Evolutionary conservation across 139 green algal genomes (phyloP), one percentile per base, ranked within the genome.

Genomic region (Chlamydomonas asymmetrica): DNA sequence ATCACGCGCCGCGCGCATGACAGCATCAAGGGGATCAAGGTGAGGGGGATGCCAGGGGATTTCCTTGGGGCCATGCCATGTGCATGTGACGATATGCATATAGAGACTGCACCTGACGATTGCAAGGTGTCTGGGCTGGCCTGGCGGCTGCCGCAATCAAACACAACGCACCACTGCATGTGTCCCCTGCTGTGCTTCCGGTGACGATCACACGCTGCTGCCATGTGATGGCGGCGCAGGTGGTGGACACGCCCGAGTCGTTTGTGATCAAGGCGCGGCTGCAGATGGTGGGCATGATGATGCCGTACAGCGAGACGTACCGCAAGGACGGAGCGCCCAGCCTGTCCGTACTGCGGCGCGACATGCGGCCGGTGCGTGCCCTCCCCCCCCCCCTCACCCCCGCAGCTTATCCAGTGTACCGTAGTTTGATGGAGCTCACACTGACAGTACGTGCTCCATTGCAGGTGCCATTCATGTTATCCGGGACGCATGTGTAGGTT

Each of bases 11-110:
- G 65, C 40, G 68, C 48, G 38, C 83, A 88, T 64, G 75, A 88
- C 61, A 80, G 61, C 67, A 82, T 88, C 49, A 73, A 70, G 13
- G 83, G 82, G 59, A 84, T 88, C 31, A 63, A 74, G 79, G 79
- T 84, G 61, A 0, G 73, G 22, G 63, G 45, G 63, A 16, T 22
- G 23, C 35, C 1, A 23, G 45, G 37, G 13, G 29, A 66, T 66
- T 3, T 66, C n/a, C n/a, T n/a, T n/a, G n/a, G n/a, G n/a, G n/a
- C n/a, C n/a, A n/a, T n/a, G n/a, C n/a, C n/a, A n/a, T n/a, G n/a
- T n/a, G n/a, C n/a, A n/a, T n/a, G n/a, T n/a, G n/a, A n/a, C n/a
- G n/a, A n/a, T n/a, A n/a, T n/a, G n/a, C n/a, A n/a, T n/a, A n/a
- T n/a, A n/a, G n/a, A n/a, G n/a, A n/a, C n/a, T n/a, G n/a, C n/a